phyloP scores from a whole-genome alignment of 208 protist genomes.

The Crithidia brevicula region DNA sequence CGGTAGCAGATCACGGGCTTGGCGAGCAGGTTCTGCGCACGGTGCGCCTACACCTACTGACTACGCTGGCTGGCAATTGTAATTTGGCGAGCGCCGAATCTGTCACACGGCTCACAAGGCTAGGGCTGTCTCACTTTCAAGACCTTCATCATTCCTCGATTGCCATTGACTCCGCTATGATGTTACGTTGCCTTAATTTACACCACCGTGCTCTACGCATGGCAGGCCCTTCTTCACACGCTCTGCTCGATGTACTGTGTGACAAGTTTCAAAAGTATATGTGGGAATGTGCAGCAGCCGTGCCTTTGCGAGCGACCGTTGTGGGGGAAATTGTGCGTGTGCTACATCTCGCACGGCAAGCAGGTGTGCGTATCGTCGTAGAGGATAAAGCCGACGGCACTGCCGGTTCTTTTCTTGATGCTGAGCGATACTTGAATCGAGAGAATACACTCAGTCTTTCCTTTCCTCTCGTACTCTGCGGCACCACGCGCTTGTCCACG shows the following conservation, averaged over 20 bases:
- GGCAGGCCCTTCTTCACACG: neutral
- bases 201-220: neutral
- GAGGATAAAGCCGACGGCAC: neutral
- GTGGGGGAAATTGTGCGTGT: conserved; percentile 12
- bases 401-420: neutral
- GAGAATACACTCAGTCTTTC: no score
- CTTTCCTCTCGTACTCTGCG: conserved; percentile 9
- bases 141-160: neutral
- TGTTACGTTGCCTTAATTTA: conserved; percentile 9
- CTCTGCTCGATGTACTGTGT: conserved; percentile 9
- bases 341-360: conserved; percentile 9
- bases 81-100: neutral
- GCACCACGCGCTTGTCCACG: neutral
- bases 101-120: neutral
- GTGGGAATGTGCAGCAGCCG: neutral
- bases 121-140: neutral
- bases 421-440: no score
- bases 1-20: neutral
- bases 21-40: conserved; percentile 4
- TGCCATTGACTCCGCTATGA: neutral
- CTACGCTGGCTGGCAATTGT: neutral
- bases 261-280: conserved; percentile 16
- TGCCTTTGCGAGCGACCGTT: neutral
- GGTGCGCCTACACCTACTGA: conserved; percentile 13
- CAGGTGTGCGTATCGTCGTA: conserved; percentile 10